Base-by-base conservation (phyloP, 2,329 filamentous ascomycete genomes). In the Fusarium piperis region DNA sequence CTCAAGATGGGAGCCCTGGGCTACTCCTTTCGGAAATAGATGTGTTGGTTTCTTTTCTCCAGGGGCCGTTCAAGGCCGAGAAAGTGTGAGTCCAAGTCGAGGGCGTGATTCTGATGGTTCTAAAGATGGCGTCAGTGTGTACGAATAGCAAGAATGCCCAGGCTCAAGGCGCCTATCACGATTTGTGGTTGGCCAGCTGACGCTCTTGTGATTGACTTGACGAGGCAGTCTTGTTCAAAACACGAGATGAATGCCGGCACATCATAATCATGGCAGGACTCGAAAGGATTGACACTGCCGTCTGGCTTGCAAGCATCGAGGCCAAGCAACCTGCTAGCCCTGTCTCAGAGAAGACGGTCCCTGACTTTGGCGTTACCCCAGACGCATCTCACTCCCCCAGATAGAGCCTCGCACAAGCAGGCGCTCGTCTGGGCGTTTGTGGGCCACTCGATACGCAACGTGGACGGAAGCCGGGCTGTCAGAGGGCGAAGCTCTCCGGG, bases 361-460 rank as follows among this genome's bases (percentile, higher is more conserved):
- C 60, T 73, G 52, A 56, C 46, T 67, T 60, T 53, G 56, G 67
- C 41, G 63, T 65, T 76, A 76, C 68, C 72, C 74, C 74, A 74
- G 72, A 75, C 59, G 48, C 63, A 65, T 59, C 59, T 70, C 63
- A 59, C 62, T 65, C 67, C 72, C 52, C 64, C 65, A 60, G 60
- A 62, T 18, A 61, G 59, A 71, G 51, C 46, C 61, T 73, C 61
- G 67, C 59, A 60, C 65, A 68, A 59, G 38, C 28, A 55, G 38
- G 57, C 36, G 35, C 58, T 53, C 12, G 38, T 53, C 41, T 59
- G 61, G 58, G 67, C 35, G 30, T 58, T 70, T 53, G 68, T 70
- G 65, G 67, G 67, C 75, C 75, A 77, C 68, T 77, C 68, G 65
- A 75, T 73, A 44, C 39, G 55, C 69, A 77, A 77, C 75, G 75